Evolutionary conservation across 140 eudicot genomes (phyloP), one percentile per base, ranked within the genome.

Genomic region (Senecio squalidus): DNA sequence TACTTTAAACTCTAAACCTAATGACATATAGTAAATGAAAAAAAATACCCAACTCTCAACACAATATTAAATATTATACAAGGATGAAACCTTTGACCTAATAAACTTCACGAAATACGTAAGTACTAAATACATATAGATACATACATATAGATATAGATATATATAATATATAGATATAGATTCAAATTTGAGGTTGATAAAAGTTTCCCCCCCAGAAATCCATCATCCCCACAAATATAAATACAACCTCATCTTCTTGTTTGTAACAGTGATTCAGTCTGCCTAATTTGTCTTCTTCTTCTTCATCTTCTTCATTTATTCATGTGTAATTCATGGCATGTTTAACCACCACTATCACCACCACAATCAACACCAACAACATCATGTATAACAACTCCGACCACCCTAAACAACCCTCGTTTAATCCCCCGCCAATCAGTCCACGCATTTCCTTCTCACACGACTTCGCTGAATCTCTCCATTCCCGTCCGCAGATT

Each of bases 361-460:
- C 29, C 55, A 28, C 4, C 76, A 55, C 4, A 18, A 51, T 24
- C 39, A 25, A 6, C 31, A 48, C 8, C 67, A 61, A 2, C 48
- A 60, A 7, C 53, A 60, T 3, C 40, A 70, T 69, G 74, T 69
- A 58, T 39, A 68, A 67, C 5, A 61, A 70, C 38, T 28, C 78
- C 67, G 72, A 74, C 54, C 61, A 76, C 22, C 76, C 64, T 48
- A 39, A 69, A 72, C 82, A 44, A 22, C 45, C 72, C 51, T 4
- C 64, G 36, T 31, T 52, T 15, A 43, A 66, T 46, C 10, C 10
- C 43, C 58, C 72, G 29, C 67, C 80, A 28, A 76, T 79, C 63
- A 85, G 82, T 75, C 95, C 95, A 6, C 74, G 95, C 23, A 86
- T 86, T 47, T 86, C 95, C 9, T 86, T 86, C 71, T 86, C 95